These are phyloP conservation scores for Grammothele lineata DNA, from an alignment of 768 basidiomycete species.

Conservation along the genomic window DNA sequence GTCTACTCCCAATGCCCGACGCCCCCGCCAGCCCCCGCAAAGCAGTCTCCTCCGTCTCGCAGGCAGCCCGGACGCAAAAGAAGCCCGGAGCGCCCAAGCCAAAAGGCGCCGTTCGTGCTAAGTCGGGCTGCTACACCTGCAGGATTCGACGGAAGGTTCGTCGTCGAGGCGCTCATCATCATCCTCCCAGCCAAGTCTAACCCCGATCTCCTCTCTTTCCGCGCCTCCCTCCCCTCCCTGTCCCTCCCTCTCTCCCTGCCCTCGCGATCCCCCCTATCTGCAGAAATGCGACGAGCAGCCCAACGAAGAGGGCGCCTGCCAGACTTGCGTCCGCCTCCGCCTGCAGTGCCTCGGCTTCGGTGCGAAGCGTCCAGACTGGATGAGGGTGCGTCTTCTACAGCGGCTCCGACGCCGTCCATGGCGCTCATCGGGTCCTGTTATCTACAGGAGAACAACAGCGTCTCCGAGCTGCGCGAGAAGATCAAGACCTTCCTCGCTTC, in stretches of 20 bases:
- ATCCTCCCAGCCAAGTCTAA: constrained; percentile 11
- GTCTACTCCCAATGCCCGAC: constrained; percentile 29
- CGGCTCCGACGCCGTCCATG: background rate
- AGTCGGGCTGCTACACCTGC: constrained; percentile 88
- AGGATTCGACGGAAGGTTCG: constrained; percentile 78
- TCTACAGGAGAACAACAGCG: constrained; percentile 62
- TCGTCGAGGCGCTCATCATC: constrained; percentile 15
- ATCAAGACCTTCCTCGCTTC: constrained; percentile 76
- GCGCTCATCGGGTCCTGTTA: constrained; percentile 8
- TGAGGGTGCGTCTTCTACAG: constrained; percentile 52
- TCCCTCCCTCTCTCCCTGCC: constrained; percentile 17
- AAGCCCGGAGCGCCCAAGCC: constrained; percentile 58
- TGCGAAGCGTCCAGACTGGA: constrained; percentile 80
- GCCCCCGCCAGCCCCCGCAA: constrained; percentile 29
- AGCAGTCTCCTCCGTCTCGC: constrained; percentile 28
- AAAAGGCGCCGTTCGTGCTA: constrained; percentile 80
- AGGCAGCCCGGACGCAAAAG: constrained; percentile 28
- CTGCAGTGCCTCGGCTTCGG: constrained; percentile 87
- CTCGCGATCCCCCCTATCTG: background rate
- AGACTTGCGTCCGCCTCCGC: constrained; percentile 73
- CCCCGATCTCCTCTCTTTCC: constrained; percentile 12
- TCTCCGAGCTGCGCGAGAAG: constrained; percentile 65
- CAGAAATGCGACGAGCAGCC: constrained; percentile 85
- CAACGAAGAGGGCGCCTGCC: constrained; percentile 57
- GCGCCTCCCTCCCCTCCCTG: constrained; percentile 10